Percentiles rank a stretch among this genome's conserved stretches.
Conservation (phyloP, 2,329 filamentous ascomycete genomes). For the Clarireedia hainanense region DNA sequence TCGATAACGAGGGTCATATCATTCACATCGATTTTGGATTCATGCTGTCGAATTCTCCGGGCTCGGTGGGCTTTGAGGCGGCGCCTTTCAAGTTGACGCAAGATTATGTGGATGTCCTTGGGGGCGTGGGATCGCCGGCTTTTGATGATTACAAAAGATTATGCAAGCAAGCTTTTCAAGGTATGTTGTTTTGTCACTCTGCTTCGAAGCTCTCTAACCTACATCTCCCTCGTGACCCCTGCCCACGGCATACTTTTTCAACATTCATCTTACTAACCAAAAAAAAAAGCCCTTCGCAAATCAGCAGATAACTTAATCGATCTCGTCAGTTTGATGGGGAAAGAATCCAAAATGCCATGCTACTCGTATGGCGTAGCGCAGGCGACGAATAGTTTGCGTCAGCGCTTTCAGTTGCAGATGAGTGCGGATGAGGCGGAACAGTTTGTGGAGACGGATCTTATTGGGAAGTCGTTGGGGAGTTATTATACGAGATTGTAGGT, state of each 20-base stretch:
- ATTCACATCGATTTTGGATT: constrained; percentile 88
- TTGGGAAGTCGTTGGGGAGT: constrained; percentile 74
- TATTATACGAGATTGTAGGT: constrained; percentile 80
- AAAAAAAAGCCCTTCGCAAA: constrained; percentile 54
- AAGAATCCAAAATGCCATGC: constrained; percentile 77
- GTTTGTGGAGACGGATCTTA: constrained; percentile 72
- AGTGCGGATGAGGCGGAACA: constrained; percentile 74
- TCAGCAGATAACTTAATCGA: constrained; percentile 77
- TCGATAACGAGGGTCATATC: constrained; percentile 79
- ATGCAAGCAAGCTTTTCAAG: constrained; percentile 79
- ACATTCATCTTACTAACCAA: background rate
- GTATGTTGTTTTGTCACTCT: constrained; percentile 33
- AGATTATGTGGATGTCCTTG: constrained; percentile 78
- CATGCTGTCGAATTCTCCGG: constrained; percentile 81
- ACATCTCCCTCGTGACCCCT: too few relatives aligned
- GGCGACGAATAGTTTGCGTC: constrained; percentile 60
- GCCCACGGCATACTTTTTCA: too few relatives aligned
- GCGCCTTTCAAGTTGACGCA: constrained; percentile 82
- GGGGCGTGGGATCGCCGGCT: constrained; percentile 60
- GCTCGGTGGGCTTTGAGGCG: constrained; percentile 77
- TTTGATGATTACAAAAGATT: constrained; percentile 70
- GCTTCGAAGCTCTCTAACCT: too few relatives aligned
- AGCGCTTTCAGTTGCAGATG: constrained; percentile 73
- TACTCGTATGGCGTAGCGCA: constrained; percentile 67
- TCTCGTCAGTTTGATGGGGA: constrained; percentile 77